Evolutionary conservation across 2,329 filamentous ascomycete genomes (phyloP), one percentile per base, ranked within the genome.

Genomic region (Fusarium incarnatum): DNA sequence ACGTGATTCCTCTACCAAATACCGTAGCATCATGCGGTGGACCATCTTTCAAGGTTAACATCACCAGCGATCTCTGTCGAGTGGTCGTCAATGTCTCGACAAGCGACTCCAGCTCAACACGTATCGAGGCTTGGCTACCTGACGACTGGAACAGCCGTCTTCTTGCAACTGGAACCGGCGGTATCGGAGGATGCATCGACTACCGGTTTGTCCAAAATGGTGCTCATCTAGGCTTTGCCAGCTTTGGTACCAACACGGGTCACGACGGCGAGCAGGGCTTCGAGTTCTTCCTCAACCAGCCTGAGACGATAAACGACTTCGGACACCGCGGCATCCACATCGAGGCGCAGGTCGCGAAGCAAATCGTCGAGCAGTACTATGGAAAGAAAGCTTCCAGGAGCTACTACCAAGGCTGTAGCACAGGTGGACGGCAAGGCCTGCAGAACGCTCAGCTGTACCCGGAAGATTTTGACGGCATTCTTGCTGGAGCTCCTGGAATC

Each of bases 391-490:
- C 37, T 1, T 32, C 23, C 0, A 56, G 49, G 9, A 64, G 60
- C 3, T 64, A 64, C 2, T 63, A 64, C 6, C 37, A 64, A n/a
- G 60, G 58, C 0, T 64, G 60, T 2, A 64, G 60, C 4, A 63
- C 60, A 4, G 60, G 58, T 4, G 44, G 60, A 1, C 58, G 60
- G 0, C 58, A 63, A 40, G 49, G 60, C 2, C 28, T 63, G 2
- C 58, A 64, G 18, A 64, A 64, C 13, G 58, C 49, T 1, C 60
- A 64, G 20, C 23, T 64, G 1, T 64, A 64, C 11, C 60, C 60
- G 0, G 37, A 49, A 2, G 60, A 63, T 12, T 64, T 64, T n/a
- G 60, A 64, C 1, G 60, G 60, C 6, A 45, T 64, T 7, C 34
- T 64, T 6, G 60, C 58, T 5, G 49, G 58, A 22, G 44, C 58